Conservation (phyloP, 495 filamentous ascomycete species). For the Articulospora tetracladia region DNA sequence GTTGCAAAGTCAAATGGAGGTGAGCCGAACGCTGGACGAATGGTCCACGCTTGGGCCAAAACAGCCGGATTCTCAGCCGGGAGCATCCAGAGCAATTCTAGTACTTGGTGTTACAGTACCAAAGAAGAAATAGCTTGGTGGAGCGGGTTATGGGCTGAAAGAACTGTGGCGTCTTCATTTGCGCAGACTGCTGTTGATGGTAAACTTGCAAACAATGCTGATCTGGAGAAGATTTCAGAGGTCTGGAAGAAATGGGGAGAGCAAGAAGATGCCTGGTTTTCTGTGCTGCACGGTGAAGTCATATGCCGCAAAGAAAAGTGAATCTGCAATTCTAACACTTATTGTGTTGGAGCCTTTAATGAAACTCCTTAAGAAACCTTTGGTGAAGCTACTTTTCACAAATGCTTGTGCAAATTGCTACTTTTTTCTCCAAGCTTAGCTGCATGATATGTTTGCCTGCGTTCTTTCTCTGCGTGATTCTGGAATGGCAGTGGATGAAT, state of each 20-base stretch:
- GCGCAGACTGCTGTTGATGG: slow-evolving; percentile 34
- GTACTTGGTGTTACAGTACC: slow-evolving; percentile 41
- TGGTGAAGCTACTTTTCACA: no score
- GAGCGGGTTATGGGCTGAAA: slow-evolving; percentile 42
- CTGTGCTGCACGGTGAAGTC: slow-evolving; percentile 49
- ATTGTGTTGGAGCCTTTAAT: no score
- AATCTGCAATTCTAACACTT: slow-evolving; percentile 1
- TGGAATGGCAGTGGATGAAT: no score
- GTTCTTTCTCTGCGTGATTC: no score
- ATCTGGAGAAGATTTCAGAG: slow-evolving; percentile 38
- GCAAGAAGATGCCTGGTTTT: slow-evolving; percentile 48
- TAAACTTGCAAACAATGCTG: slow-evolving; percentile 34
- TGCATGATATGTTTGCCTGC: no score
- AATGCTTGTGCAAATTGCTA: no score
- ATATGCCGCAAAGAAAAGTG: slow-evolving; percentile 39
- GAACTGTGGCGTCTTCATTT: slow-evolving; percentile 36
- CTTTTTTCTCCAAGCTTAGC: no score
- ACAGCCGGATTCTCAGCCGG: slow-evolving; percentile 39
- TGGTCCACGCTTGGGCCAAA: slow-evolving; percentile 45
- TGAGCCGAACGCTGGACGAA: slow-evolving; percentile 46
- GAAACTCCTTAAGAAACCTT: no score
- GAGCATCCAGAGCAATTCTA: slow-evolving; percentile 33
- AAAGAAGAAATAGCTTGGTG: slow-evolving; percentile 42
- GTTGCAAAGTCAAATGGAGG: slow-evolving; percentile 38
- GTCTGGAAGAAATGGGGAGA: slow-evolving; percentile 42